Evolutionary conservation across 2,329 filamentous ascomycete genomes (phyloP).

Genomic region (Neonectria magnoliae): DNA sequence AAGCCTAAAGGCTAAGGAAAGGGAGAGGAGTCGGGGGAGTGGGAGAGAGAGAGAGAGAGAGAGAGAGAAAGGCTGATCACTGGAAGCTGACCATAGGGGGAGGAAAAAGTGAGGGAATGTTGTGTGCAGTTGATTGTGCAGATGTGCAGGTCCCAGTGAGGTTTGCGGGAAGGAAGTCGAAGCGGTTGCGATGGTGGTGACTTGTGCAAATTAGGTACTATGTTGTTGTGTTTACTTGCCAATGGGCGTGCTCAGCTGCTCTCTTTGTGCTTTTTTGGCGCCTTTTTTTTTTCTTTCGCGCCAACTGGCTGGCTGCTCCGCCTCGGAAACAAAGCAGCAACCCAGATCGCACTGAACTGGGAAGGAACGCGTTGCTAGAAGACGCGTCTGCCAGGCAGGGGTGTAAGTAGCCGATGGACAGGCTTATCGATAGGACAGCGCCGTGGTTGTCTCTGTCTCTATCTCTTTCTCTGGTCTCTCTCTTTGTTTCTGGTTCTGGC

Average conservation of each 20-base stretch:
- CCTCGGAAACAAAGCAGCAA: not conserved
- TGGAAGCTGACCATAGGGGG: conserved; percentile 7
- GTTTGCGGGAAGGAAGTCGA: conserved; percentile 19
- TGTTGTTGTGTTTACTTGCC: conserved; percentile 35
- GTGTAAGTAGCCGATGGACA: not conserved
- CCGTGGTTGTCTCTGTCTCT: not conserved
- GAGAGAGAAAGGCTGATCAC: conserved; percentile 17
- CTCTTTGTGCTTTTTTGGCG: conserved; percentile 20
- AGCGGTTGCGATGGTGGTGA: conserved; percentile 25
- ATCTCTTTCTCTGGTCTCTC: not conserved
- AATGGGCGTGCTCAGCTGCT: not conserved
- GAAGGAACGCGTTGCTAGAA: not conserved
- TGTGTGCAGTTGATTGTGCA: not conserved
- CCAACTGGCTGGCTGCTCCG: not conserved
- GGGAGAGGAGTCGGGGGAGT: conserved; percentile 8
- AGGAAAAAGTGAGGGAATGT: conserved; percentile 15
- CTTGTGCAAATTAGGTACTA: conserved; percentile 9
- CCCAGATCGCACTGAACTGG: not conserved
- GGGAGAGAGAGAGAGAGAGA: not conserved
- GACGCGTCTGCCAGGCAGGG: conserved; percentile 2
- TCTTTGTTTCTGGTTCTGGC: not conserved
- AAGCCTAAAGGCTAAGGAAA: conserved; percentile 21
- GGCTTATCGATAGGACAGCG: not conserved
- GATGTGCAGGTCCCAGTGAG: conserved; percentile 6
- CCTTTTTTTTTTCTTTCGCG: not conserved